Evolutionary conservation across 352 stramenopile genomes (phyloP), one percentile per base, ranked within the genome.

Genomic region (Phytophthora pluvialis): DNA sequence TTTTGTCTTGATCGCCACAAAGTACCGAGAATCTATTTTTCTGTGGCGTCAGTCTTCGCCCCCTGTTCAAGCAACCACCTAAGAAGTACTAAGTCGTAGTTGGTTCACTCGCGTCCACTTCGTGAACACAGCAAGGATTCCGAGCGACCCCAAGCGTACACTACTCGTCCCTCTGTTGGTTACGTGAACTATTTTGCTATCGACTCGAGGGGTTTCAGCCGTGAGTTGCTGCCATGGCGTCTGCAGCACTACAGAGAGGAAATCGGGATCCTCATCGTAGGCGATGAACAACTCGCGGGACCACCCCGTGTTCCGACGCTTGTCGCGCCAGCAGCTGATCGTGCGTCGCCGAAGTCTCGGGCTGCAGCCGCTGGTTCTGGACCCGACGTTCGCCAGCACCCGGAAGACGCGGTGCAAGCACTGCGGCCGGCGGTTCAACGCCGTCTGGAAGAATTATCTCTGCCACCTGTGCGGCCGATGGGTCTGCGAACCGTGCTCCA

Each of bases 401-500:
- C 56, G 56, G 8, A 68, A 65, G 57, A 56, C 66, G 4, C 65
- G 62, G 6, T 89, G 80, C 59, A 78, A 82, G 11, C 67, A 74
- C 52, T 89, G 80, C 53, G 75, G 67, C 0, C 75, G 77, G 0
- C 48, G 51, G 25, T 89, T 89, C 63, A 82, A 78, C 60, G 36
- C 61, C 10, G 40, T 73, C 10, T 89, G 77, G 80, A 81, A 80
- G 35, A 70, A 62, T 18, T 76, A 76, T 21, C 55, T 83, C 15
- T 89, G 80, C 31, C 80, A 89, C 29, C 49, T 85, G 11, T 89
- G 80, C 55, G 80, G 80, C 0, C 54, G 78, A 26, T 86, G 69
- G 73, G 66, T 83, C 1, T 89, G 80, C 31, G 63, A 78, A 25
- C 55, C 76, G 25, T 89, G 80, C 54, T 89, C 80, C 29, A 73